Evolutionary conservation across 78 protist species (phyloP).

Genomic region (Guillardia theta): DNA sequence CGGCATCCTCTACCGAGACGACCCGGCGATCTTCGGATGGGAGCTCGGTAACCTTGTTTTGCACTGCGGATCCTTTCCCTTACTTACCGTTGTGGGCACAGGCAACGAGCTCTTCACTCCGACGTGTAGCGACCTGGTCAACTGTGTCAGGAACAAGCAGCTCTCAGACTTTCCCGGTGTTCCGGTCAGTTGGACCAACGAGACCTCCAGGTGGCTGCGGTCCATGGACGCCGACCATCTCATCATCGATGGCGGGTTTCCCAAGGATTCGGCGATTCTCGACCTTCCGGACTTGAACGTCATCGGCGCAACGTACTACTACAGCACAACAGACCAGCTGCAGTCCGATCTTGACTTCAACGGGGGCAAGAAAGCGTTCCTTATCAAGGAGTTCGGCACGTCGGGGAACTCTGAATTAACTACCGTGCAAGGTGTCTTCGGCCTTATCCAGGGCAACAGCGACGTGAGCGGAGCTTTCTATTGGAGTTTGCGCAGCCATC

Average conservation of each 20-base stretch:
- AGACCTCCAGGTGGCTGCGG: background rate
- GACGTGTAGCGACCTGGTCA: background rate
- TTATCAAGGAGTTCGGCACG: background rate
- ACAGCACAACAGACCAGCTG: background rate
- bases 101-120: background rate
- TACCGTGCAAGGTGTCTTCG: background rate
- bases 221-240: background rate
- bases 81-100: too few species aligned
- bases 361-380: background rate
- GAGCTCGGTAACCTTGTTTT: too few species aligned
- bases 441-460: background rate
- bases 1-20: background rate
- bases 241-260: background rate
- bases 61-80: too few species aligned
- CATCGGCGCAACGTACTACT: background rate
- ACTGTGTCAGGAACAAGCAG: background rate
- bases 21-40: background rate
- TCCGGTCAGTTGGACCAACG: background rate
- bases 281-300: background rate
- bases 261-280: background rate
- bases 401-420: background rate
- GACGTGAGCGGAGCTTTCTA: background rate
- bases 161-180: background rate
- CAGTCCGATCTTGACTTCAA: background rate
- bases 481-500: constrained; percentile 20